Percentiles rank a stretch among this genome's conserved stretches.
phyloP scores from a whole-genome alignment of 345 rosid genomes.

The Salix brachista region DNA sequence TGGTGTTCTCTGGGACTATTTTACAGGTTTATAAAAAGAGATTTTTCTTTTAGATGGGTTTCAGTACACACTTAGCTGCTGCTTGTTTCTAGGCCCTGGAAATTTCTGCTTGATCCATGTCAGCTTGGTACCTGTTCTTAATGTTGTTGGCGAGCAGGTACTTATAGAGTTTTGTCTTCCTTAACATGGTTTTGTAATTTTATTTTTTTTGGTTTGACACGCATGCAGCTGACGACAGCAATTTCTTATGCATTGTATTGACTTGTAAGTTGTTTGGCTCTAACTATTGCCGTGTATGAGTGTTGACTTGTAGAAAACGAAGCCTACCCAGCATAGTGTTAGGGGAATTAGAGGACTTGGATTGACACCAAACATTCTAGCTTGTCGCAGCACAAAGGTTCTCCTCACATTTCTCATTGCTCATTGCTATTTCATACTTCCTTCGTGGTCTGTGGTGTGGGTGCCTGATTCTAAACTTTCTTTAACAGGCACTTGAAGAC shows the following conservation, averaged over 20 bases:
- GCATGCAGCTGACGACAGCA: background rate
- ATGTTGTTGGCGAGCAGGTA: conserved; percentile 98
- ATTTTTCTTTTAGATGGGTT: background rate
- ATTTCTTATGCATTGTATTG: background rate
- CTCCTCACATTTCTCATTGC: background rate
- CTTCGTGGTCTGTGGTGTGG: background rate
- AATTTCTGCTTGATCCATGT: conserved; percentile 97
- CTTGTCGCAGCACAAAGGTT: conserved; percentile 89
- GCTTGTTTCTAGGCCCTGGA: conserved; percentile 54
- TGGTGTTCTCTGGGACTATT: conserved; percentile 2
- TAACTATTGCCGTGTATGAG: background rate
- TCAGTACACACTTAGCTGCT: conserved; percentile 7
- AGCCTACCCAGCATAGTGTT: conserved; percentile 98
- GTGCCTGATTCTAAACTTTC: conserved; percentile 1
- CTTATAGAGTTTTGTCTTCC: background rate
- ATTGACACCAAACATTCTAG: conserved; percentile 78
- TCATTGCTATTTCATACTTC: conserved; percentile 2
- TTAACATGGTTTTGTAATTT: background rate
- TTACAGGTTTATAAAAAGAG: background rate
- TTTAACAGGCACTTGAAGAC: conserved; percentile 76
- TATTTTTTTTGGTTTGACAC: background rate
- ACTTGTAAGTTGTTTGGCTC: background rate
- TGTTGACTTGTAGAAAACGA: conserved; percentile 65
- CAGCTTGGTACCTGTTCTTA: conserved; percentile 94
- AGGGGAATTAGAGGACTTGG: conserved; percentile 81